These are phyloP conservation scores for Gossypium armourianum DNA, from an alignment of 441 rosid genomes.

Conservation along the genomic window DNA sequence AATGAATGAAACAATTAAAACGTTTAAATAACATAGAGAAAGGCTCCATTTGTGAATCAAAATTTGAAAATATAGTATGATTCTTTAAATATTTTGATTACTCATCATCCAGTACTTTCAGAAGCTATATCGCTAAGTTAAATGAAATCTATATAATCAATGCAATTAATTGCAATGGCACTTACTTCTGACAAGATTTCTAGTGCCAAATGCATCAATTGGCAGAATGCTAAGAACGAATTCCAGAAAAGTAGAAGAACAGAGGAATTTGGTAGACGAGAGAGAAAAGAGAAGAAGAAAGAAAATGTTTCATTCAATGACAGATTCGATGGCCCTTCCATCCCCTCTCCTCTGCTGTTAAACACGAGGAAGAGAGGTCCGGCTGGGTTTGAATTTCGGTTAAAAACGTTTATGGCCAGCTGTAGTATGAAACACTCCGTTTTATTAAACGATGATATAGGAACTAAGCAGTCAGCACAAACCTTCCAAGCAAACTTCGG, in stretches of 20 bases:
- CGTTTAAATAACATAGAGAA: background rate
- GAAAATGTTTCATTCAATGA: background rate
- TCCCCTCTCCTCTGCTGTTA: background rate
- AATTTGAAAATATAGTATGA: background rate
- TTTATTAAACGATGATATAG: background rate
- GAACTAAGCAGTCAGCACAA: conserved; percentile 16
- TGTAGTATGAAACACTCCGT: background rate
- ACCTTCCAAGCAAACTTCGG: conserved; percentile 97
- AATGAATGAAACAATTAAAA: conserved; percentile 5
- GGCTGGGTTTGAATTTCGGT: background rate
- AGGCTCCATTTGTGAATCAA: background rate
- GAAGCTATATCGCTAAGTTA: background rate
- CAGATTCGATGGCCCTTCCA: background rate
- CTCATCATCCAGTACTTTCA: background rate
- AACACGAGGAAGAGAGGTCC: background rate
- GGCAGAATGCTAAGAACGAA: background rate
- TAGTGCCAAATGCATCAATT: background rate
- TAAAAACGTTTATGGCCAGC: background rate
- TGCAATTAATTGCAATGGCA: background rate
- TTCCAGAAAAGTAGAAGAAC: background rate
- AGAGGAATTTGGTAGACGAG: background rate
- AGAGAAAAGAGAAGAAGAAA: background rate
- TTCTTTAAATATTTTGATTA: background rate
- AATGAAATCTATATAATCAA: background rate
- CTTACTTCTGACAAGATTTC: conserved; percentile 8